phyloP scores from a whole-genome alignment of 1,284 basidiomycete genomes.

The Ceratobasidium sp. region DNA sequence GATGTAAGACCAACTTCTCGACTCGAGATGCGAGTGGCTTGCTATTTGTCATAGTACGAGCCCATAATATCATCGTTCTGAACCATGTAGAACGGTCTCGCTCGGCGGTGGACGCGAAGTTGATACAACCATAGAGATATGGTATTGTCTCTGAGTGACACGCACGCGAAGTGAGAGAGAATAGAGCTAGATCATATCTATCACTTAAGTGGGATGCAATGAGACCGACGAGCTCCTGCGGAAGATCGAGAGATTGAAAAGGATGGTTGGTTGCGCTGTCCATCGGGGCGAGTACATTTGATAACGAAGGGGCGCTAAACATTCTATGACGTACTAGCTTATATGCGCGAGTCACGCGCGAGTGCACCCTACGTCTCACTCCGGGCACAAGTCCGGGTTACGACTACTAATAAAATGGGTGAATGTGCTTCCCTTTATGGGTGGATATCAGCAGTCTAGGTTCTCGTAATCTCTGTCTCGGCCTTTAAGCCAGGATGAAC shows the following conservation, averaged over 20 bases:
- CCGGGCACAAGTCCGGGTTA: not conserved
- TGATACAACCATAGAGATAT: slow-evolving; percentile 11
- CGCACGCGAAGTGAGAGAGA: slow-evolving; percentile 19
- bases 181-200: not conserved
- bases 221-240: slow-evolving; percentile 21
- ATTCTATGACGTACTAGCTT: not conserved
- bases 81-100: slow-evolving; percentile 10
- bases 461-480: too few species aligned
- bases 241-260: slow-evolving; percentile 13
- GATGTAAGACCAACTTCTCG: slow-evolving; percentile 24
- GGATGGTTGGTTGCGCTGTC: slow-evolving; percentile 10
- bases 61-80: slow-evolving; percentile 9
- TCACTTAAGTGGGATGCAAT: not conserved
- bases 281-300: not conserved
- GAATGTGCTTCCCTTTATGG: not conserved
- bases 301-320: not conserved
- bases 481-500: not conserved
- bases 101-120: not conserved
- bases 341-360: too few species aligned
- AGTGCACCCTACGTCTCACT: not conserved
- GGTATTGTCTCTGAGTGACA: slow-evolving; percentile 12
- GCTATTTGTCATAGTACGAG: slow-evolving; percentile 15
- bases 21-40: slow-evolving; percentile 6
- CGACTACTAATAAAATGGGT: not conserved
- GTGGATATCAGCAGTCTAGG: too few species aligned